Evolutionary conservation across 768 basidiomycete species (phyloP), one percentile per base, ranked within the genome.

Genomic region (Omphalotus guepiniiformis): DNA sequence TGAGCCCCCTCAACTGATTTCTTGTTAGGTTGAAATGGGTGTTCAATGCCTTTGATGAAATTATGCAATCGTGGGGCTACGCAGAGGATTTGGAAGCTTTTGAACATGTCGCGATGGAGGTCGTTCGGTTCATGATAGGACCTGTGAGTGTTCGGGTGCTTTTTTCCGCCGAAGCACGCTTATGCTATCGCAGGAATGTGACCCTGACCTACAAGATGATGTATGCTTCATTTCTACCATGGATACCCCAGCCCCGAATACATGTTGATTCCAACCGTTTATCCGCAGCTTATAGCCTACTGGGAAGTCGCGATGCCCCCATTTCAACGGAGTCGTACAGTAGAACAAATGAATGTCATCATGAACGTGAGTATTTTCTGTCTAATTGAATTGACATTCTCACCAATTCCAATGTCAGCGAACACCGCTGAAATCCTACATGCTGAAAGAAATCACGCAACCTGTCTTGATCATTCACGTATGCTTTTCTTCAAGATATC

Each of bases 381-480:
- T 18, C 34, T 19, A 8, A 11, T 13, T 38, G 5, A 19, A 16
- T 6, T 22, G 39, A 41, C 16, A 15, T 6, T 15, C 11, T 25
- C 6, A 18, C 25, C 22, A 22, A 47, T n/a, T 9, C 15, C 4
- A 27, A 21, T 16, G 34, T 11, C 56, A 89, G 88, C 74, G 85
- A 55, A 72, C 72, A 28, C 73, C 76, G 4, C 60, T 88, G 39
- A 72, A 55, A 32, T 52, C 69, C 16, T 71, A 74, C 22, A 68
- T 74, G 49, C 67, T 79, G 25, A 71, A 72, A n/a, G 56, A 63
- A 32, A 76, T 89, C 42, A 77, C 61, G 4, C 76, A 78, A 51
- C 87, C 87, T 2, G 77, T 83, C 9, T 67, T 88, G 11, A 76
- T 88, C 16, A 73, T 88, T 35, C 85, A 87, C 64, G 85, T 85